Evolutionary conservation across 1,284 basidiomycete genomes (phyloP).

Genomic region (Ganoderma lucidum): DNA sequence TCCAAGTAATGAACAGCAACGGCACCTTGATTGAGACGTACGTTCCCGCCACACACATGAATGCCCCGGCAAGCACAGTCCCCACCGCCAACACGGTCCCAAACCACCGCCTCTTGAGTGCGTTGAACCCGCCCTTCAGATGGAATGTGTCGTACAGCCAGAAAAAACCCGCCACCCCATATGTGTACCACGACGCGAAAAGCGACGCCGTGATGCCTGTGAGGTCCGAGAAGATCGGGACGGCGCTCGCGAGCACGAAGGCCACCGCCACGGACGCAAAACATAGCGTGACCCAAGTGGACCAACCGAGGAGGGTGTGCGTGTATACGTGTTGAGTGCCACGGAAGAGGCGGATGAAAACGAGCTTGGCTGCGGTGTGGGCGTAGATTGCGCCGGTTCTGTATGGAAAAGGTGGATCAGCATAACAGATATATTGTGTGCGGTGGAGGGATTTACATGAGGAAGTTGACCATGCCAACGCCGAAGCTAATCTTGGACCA

Average conservation of each 20-base stretch:
- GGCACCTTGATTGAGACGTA: slow-evolving; percentile 60
- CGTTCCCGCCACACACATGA: slow-evolving; percentile 62
- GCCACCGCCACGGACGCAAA: slow-evolving; percentile 53
- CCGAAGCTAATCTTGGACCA: slow-evolving; percentile 61
- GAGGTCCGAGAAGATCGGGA: slow-evolving; percentile 63
- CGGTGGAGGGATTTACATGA: slow-evolving; percentile 48
- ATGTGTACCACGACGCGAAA: slow-evolving; percentile 69
- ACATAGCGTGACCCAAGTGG: slow-evolving; percentile 59
- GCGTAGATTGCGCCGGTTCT: slow-evolving; percentile 58
- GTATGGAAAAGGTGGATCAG: neutral
- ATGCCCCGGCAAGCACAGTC: slow-evolving; percentile 58
- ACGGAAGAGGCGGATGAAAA: slow-evolving; percentile 68
- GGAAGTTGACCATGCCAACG: slow-evolving; percentile 56
- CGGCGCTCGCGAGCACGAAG: slow-evolving; percentile 63
- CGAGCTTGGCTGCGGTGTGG: slow-evolving; percentile 65
- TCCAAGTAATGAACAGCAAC: neutral
- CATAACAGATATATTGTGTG: too few relatives aligned
- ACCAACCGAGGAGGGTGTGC: slow-evolving; percentile 67
- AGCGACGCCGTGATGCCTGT: slow-evolving; percentile 60
- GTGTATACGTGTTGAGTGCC: slow-evolving; percentile 62
- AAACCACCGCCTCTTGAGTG: slow-evolving; percentile 43
- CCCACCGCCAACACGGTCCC: slow-evolving; percentile 49
- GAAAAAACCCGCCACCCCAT: slow-evolving; percentile 64
- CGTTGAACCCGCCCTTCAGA: slow-evolving; percentile 47
- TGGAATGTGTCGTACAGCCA: slow-evolving; percentile 58